Conservation (phyloP, 2,329 filamentous ascomycete genomes). For the Curvularia eragrostidis region DNA sequence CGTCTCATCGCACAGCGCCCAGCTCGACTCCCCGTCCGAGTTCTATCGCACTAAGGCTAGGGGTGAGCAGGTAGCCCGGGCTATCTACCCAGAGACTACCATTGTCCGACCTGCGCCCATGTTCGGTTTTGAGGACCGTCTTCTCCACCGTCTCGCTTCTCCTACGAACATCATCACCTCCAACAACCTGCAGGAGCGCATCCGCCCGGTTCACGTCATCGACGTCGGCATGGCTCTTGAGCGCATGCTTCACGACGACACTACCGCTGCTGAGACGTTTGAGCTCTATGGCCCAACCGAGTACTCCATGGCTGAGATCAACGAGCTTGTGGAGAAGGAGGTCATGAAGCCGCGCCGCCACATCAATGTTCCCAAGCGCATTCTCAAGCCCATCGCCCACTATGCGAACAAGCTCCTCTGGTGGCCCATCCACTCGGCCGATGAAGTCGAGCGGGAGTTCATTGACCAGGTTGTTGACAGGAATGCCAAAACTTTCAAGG, state of each 20-base stretch:
- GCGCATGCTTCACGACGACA: conserved; percentile 88
- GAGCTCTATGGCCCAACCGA: conserved; percentile 94
- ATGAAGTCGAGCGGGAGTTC: conserved; percentile 91
- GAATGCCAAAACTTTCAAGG: conserved; percentile 92
- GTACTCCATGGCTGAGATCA: conserved; percentile 88
- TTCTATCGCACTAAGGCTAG: conserved; percentile 92
- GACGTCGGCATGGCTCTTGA: conserved; percentile 91
- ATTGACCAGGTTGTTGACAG: conserved; percentile 91
- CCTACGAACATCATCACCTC: conserved; percentile 83
- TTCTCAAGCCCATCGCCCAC: conserved; percentile 77
- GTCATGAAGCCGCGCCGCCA: conserved; percentile 89
- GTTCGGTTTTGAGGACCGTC: conserved; percentile 93
- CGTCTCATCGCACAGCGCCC: conserved; percentile 92
- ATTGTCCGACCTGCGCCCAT: conserved; percentile 92
- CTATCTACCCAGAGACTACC: conserved; percentile 95
- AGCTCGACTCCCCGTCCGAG: conserved; percentile 78
- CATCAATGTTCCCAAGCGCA: conserved; percentile 83
- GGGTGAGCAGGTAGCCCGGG: conserved; percentile 82
- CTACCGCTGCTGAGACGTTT: conserved; percentile 85
- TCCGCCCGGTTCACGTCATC: conserved; percentile 89
- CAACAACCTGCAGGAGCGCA: conserved; percentile 92
- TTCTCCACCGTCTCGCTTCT: conserved; percentile 84
- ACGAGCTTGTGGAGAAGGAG: conserved; percentile 86
- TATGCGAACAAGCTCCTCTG: conserved; percentile 83
- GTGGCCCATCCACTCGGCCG: conserved; percentile 84